Percentiles rank a stretch among this genome's conserved stretches.
These are phyloP conservation scores for Exophiala phaeomuriformis DNA, from an alignment of 2,329 filamentous ascomycete genomes.

Conservation along the genomic window DNA sequence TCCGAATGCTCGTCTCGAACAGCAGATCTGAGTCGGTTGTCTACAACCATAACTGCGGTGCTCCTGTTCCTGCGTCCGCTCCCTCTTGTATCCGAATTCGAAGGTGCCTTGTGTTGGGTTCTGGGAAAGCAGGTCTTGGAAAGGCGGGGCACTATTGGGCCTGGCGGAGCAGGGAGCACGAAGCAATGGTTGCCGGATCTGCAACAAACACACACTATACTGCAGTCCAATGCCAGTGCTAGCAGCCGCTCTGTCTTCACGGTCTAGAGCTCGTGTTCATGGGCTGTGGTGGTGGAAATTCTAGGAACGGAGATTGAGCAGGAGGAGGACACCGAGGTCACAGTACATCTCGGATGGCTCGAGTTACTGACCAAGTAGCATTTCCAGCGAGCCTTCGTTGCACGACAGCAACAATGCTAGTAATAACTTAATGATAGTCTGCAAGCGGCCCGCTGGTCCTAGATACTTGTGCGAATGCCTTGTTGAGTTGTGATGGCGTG, in stretches of 20 bases:
- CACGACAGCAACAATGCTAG: too few species aligned
- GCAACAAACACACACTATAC: not conserved
- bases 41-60: not conserved
- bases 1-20: too few species aligned
- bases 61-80: not conserved
- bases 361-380: too few species aligned
- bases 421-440: too few species aligned
- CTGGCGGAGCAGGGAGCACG: not conserved
- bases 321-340: too few species aligned
- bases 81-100: not conserved
- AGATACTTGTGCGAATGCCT: not conserved
- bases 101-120: not conserved
- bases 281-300: too few species aligned
- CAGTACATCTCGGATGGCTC: too few species aligned
- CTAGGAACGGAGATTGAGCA: too few species aligned
- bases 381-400: too few species aligned
- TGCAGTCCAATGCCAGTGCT: too few species aligned
- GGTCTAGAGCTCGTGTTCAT: not conserved
- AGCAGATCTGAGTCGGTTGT: too few species aligned
- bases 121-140: not conserved
- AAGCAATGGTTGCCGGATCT: not conserved
- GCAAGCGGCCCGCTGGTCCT: not conserved
- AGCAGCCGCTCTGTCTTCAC: not conserved
- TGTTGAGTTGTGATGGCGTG: not conserved
- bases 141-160: not conserved